Percentiles rank a stretch among this genome's conserved stretches.
These are phyloP conservation scores for Parasarocladium wereldwijsianum DNA, from an alignment of 2,329 filamentous ascomycete species.

Conservation along the genomic window DNA sequence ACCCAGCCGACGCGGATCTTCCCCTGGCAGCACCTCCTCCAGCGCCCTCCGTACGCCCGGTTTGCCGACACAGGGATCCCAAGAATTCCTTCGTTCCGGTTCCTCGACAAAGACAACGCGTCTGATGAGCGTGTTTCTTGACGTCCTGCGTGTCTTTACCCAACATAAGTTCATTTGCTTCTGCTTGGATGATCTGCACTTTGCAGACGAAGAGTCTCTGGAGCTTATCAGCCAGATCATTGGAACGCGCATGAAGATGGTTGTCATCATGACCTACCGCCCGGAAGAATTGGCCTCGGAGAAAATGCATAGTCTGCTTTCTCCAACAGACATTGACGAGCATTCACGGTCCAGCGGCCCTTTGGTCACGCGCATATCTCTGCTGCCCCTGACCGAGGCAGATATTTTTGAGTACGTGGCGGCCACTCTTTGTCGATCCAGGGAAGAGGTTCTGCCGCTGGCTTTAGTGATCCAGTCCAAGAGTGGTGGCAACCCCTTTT, in stretches of 20 bases:
- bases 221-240: constrained; percentile 75
- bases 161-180: constrained; percentile 78
- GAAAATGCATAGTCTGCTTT: constrained; percentile 37
- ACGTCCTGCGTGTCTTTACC: constrained; percentile 70
- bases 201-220: constrained; percentile 75
- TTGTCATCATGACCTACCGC: constrained; percentile 64
- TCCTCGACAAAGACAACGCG: constrained; percentile 51
- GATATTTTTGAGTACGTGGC: constrained; percentile 76
- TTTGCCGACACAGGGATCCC: constrained; percentile 34
- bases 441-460: constrained; percentile 60
- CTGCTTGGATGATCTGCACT: constrained; percentile 79
- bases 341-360: constrained; percentile 31
- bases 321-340: constrained; percentile 38
- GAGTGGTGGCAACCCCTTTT: constrained; percentile 78
- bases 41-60: constrained; percentile 19
- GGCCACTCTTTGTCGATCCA: constrained; percentile 59
- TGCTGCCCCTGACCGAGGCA: constrained; percentile 60
- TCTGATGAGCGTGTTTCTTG: constrained; percentile 76
- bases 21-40: constrained; percentile 31
- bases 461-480: constrained; percentile 80
- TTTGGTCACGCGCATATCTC: constrained; percentile 52
- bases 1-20: constrained; percentile 31
- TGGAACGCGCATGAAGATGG: constrained; percentile 61
- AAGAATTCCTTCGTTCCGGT: constrained; percentile 45
- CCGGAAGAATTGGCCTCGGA: constrained; percentile 49